Conservation (phyloP, 2,329 filamentous ascomycete species). For the Aspergillus pseudonomiae region DNA sequence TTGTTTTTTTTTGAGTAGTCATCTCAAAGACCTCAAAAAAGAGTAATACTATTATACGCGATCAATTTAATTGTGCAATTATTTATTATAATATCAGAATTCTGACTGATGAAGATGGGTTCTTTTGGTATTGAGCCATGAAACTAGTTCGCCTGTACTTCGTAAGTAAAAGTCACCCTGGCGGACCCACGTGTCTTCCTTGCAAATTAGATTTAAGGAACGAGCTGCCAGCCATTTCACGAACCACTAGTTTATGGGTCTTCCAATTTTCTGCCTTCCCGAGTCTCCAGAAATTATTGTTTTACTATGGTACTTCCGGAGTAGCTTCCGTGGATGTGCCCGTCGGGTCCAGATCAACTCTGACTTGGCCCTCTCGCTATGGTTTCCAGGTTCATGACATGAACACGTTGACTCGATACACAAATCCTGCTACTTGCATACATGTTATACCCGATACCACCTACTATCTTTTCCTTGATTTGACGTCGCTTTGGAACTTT, state of each 20-base stretch:
- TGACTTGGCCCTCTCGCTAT: not conserved
- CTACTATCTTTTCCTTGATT: not conserved
- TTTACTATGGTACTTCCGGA: not conserved
- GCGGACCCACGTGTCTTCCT: constrained; percentile 20
- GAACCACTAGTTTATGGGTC: constrained; percentile 23
- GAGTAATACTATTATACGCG: not conserved
- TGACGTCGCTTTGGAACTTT: not conserved
- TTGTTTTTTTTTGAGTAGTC: not conserved
- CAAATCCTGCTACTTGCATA: not conserved
- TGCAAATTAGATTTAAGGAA: constrained; percentile 21
- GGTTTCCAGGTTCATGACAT: constrained; percentile 1
- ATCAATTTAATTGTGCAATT: not conserved
- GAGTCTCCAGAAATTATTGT: constrained; percentile 16
- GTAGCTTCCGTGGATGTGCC: not conserved
- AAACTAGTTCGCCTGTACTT: not conserved
- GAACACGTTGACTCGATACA: not conserved
- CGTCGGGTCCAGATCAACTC: constrained; percentile 1
- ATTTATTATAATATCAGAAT: not conserved
- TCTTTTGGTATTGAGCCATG: not conserved
- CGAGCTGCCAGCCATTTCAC: constrained; percentile 13
- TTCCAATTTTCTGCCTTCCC: constrained; percentile 9
- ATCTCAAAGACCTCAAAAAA: not conserved
- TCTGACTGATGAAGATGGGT: too few relatives aligned
- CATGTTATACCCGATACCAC: not conserved
- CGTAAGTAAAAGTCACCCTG: not conserved